Base-by-base conservation (phyloP, 1,284 basidiomycete genomes). In the Cryptococcus sp. region DNA sequence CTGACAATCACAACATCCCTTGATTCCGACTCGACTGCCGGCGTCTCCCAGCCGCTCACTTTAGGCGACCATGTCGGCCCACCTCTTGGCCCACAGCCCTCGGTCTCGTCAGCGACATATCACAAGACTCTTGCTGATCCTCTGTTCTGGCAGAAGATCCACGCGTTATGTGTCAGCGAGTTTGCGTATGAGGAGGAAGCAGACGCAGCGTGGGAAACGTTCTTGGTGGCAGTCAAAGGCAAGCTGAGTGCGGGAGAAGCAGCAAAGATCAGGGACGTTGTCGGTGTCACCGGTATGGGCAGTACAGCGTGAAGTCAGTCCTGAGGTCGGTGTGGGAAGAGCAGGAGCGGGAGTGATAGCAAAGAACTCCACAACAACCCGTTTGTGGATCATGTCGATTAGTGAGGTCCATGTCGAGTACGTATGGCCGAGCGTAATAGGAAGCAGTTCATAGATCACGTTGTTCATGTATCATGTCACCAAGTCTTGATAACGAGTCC, bases 121-220 rank as follows among this genome's bases (percentile, higher is more conserved):
- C 89, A 91, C 66, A 70, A 80, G 37, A 83, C 82, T 17, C 80
- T 93, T n/a, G 80, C 87, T 2, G 80, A 85, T 38, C 88, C 90
- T 0, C 82, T 79, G 48, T 93, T 91, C 73, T 94, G 91, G 91
- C 80, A 83, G 52, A 81, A 82, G 46, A 69, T 93, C 15, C 80
- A 86, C 58, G 73, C 70, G 34, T 88, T 91, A 72, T 81, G 92
- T 61, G 79, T 80, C 84, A 83, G 88, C 62, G 85, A 86, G 65
- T 89, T 86, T 68, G 83, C 83, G 1, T 80, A 82, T 60, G 87
- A 87, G 74, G 81, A 85, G 50, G 79, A 88, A 44, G 80, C 85
- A 8, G 81, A 83, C 54, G 59, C 62, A 4, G 71, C 69, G 1
- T 77, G 76, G 69, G 74, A 78, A 61, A 68, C 65, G n/a, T 76